Evolutionary conservation across 129 eudicot species (phyloP).

Genomic region (Ambrosia artemisiifolia): DNA sequence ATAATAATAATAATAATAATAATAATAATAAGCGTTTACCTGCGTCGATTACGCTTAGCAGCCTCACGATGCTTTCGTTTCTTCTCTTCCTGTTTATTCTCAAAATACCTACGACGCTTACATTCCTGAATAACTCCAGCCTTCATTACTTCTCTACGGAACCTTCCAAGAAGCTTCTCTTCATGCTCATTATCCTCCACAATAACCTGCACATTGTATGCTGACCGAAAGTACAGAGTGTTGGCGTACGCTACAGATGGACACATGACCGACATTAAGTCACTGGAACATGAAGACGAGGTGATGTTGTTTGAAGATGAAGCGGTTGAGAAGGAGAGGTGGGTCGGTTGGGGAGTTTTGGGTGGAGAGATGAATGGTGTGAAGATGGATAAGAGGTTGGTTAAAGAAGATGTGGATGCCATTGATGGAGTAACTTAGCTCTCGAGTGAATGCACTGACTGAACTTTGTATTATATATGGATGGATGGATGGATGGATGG

Average conservation of each 20-base stretch:
- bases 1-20: too few relatives aligned
- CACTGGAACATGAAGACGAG: constrained; percentile 30
- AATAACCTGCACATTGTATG: constrained; percentile 72
- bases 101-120: constrained; percentile 61
- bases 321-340: constrained; percentile 29
- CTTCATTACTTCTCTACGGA: constrained; percentile 81
- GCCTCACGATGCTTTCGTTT: constrained; percentile 87
- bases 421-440: constrained; percentile 14
- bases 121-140: constrained; percentile 85
- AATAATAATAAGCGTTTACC: constrained; percentile 39
- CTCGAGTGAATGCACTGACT: too few relatives aligned
- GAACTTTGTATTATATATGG: too few relatives aligned
- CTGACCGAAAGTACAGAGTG: constrained; percentile 60
- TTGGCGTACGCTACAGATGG: constrained; percentile 75
- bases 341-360: constrained; percentile 36
- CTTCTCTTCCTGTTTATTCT: constrained; percentile 73
- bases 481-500: too few relatives aligned
- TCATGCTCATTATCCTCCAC: constrained; percentile 83
- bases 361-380: constrained; percentile 50
- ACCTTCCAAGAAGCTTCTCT: constrained; percentile 64
- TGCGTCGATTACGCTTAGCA: constrained; percentile 80
- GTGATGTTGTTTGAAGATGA: constrained; percentile 15
- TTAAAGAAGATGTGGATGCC: constrained; percentile 55
- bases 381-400: constrained; percentile 64
- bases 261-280: constrained; percentile 66